A percentile compares a stretch with the other conserved stretches of the same genome.
phyloP scores from a whole-genome alignment of 192 early-diverging fungal genomes.

The Entophlyctis helioformis region DNA sequence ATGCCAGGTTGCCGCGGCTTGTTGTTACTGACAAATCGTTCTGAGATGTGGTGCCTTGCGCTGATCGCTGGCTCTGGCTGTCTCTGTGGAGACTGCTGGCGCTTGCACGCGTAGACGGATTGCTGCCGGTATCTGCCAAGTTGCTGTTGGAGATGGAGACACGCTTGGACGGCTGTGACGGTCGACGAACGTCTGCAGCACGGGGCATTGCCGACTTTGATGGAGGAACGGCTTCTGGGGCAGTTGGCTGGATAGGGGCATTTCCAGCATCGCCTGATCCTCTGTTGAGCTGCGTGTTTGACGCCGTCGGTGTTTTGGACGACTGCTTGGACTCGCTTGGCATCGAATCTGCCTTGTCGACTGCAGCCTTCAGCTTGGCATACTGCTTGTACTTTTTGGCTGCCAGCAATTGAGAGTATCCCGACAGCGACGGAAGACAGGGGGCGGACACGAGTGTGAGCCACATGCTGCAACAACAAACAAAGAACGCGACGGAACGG shows the following conservation, averaged over 20 bases:
- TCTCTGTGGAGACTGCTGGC: too few species aligned
- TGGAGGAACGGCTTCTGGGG: not conserved
- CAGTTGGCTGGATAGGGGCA: not conserved
- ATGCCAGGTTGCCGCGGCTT: too few species aligned
- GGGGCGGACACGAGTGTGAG: not conserved
- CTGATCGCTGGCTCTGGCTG: too few species aligned
- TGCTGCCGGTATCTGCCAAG: too few species aligned
- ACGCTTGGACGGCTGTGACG: too few species aligned
- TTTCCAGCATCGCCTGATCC: conserved; percentile 1
- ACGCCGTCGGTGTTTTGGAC: not conserved
- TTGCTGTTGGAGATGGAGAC: too few species aligned
- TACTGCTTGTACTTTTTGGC: conserved; percentile 37
- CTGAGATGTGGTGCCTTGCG: too few species aligned
- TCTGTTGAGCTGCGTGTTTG: not conserved
- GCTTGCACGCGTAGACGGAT: too few species aligned
- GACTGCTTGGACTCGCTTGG: not conserved
- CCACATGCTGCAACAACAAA: not conserved
- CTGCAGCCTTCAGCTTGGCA: conserved; percentile 31
- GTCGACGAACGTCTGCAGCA: too few species aligned
- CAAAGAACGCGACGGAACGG: too few species aligned
- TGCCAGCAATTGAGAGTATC: not conserved
- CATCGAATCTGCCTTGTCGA: not conserved
- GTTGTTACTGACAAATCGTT: too few species aligned
- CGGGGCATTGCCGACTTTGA: not conserved
- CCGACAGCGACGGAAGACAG: not conserved